These are phyloP conservation scores for Croton setiger DNA, from an alignment of 441 rosid species.

Conservation along the genomic window DNA sequence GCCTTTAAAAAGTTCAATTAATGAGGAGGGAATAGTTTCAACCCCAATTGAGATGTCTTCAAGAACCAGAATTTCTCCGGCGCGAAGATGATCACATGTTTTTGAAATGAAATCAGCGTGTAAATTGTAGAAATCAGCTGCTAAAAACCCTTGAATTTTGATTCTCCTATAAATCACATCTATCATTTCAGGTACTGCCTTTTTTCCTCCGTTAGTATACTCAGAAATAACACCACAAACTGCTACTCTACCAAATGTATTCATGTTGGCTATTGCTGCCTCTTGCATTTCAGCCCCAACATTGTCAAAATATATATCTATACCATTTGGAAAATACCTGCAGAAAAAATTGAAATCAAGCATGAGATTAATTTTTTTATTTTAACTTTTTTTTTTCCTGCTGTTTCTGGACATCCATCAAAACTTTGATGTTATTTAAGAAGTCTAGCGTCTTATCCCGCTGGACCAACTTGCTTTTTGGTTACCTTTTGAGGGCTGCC, in stretches of 20 bases:
- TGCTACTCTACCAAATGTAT: conserved; percentile 46
- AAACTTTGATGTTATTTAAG: too few species aligned
- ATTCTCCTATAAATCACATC: conserved; percentile 47
- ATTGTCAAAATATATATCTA: conserved; percentile 79
- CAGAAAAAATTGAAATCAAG: background rate
- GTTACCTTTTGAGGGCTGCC: conserved; percentile 50
- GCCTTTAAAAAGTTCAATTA: conserved; percentile 39
- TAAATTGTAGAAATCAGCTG: conserved; percentile 27
- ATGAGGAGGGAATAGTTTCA: conserved; percentile 48
- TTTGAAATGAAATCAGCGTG: conserved; percentile 36
- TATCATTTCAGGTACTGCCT: conserved; percentile 45
- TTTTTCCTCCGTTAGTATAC: conserved; percentile 29
- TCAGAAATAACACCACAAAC: conserved; percentile 51
- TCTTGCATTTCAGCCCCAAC: conserved; percentile 74
- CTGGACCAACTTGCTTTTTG: too few species aligned
- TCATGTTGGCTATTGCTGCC: conserved; percentile 68
- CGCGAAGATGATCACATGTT: conserved; percentile 33
- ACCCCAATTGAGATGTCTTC: conserved; percentile 50
- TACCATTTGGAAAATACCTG: conserved; percentile 72
- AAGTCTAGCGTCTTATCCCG: too few species aligned
- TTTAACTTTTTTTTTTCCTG: too few species aligned
- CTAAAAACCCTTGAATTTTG: conserved; percentile 50
- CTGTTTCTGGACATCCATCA: too few species aligned
- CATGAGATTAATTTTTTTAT: background rate
- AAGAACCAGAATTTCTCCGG: conserved; percentile 24